Evolutionary conservation across 2,329 filamentous ascomycete species (phyloP).

Genomic region (Exophiala viscosa): DNA sequence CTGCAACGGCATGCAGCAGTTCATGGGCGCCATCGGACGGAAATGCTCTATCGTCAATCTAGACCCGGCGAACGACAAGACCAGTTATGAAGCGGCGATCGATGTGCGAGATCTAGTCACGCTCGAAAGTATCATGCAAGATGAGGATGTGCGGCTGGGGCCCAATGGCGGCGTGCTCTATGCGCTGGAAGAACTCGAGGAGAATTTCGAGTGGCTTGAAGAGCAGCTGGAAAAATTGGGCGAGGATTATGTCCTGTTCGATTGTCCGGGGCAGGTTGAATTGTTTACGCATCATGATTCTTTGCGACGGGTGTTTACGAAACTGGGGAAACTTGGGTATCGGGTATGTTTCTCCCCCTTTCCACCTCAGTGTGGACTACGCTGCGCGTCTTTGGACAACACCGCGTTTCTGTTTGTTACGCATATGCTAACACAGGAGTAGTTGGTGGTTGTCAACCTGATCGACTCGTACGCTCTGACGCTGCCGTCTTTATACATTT

Average conservation of each 20-base stretch:
- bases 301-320: conserved; percentile 85
- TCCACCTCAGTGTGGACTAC: not conserved
- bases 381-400: too few species aligned
- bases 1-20: conserved; percentile 98
- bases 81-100: conserved; percentile 80
- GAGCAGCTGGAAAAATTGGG: conserved; percentile 72
- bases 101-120: conserved; percentile 87
- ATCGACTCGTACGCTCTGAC: conserved; percentile 93
- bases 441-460: conserved; percentile 91
- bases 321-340: conserved; percentile 84
- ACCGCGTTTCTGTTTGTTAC: conserved; percentile 8
- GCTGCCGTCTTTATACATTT: conserved; percentile 89
- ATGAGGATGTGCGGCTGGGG: conserved; percentile 68
- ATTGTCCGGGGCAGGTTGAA: conserved; percentile 96
- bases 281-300: conserved; percentile 94
- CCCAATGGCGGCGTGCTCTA: conserved; percentile 92
- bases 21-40: conserved; percentile 89
- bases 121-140: conserved; percentile 90
- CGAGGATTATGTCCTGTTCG: conserved; percentile 91
- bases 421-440: conserved; percentile 11
- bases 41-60: conserved; percentile 95
- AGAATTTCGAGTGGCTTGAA: conserved; percentile 90
- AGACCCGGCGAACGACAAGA: conserved; percentile 92
- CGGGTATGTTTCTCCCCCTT: conserved; percentile 59
- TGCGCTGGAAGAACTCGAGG: conserved; percentile 89